Conservation (phyloP, 2,329 filamentous ascomycete genomes). For the Acrocalymma vagum region DNA sequence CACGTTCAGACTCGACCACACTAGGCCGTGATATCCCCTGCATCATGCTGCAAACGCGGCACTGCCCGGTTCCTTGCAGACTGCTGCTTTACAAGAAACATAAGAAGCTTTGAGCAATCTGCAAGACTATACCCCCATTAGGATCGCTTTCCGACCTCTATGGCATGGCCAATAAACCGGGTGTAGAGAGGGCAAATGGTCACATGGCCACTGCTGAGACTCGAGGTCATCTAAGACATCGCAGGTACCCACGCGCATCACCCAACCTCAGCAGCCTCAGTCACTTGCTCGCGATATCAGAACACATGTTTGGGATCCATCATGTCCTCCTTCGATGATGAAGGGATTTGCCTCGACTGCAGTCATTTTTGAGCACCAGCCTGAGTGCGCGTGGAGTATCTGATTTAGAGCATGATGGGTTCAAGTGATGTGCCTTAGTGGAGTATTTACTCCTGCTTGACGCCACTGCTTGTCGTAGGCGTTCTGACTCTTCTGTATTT, state of each 20-base stretch:
- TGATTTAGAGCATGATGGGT: conserved; percentile 20
- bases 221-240: conserved; percentile 42
- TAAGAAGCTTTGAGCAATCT: too few species aligned
- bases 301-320: conserved; percentile 39
- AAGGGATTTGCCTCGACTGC: conserved; percentile 20
- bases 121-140: too few species aligned
- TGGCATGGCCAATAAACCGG: too few species aligned
- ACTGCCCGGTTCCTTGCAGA: too few species aligned
- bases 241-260: conserved; percentile 35
- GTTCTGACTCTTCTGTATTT: too few species aligned
- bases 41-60: too few species aligned
- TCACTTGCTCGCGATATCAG: conserved; percentile 31
- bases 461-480: too few species aligned
- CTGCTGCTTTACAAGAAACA: too few species aligned
- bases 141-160: too few species aligned
- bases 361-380: conserved; percentile 10
- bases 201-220: conserved; percentile 32
- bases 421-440: conserved; percentile 25
- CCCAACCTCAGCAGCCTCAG: conserved; percentile 33
- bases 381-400: conserved; percentile 27
- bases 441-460: conserved; percentile 32
- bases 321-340: too few species aligned
- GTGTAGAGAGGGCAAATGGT: conserved; percentile 10
- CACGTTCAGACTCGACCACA: too few species aligned
- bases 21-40: too few species aligned